Evolutionary conservation across 805 yeast genomes (phyloP), one percentile per base, ranked within the genome.

Genomic region (Kurtzmaniella fragi): DNA sequence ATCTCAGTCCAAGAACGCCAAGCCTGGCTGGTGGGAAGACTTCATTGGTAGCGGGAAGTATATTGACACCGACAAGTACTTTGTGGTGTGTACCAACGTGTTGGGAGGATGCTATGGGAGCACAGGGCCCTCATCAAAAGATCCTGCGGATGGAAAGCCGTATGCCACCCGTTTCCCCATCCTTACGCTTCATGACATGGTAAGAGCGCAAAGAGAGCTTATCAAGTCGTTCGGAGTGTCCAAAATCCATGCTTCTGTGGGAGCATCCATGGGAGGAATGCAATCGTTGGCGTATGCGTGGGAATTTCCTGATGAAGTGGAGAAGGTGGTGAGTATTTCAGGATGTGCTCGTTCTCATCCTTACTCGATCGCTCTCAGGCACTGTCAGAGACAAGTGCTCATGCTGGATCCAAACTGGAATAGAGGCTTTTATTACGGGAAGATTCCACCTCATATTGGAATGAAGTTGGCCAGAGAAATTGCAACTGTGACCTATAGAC

Each of bases 191-290:
- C 84, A 82, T 50, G 97, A 90, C 58, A 89, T 90, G 95, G 86
- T 86, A 2, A 68, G 96, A 38, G 95, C 95, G 0, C 97, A 90
- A 63, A 73, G 85, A 41, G 70, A 84, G 37, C 62, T 90, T 32
- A 68, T 90, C 14, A 64, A 61, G 20, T 74, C 80, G 34, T 77
- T 89, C 42, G 80, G 81, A 1, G 82, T 84, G 25, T 35, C 50
- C 1, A 82, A 77, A 55, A 62, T 90, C 17, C 77, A 78, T 58
- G 95, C 95, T 2, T 76, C 87, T 1, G 78, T 90, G 6, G 97
- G 97, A 5, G 82, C 95, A 2, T 86, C 95, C 0, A 86, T 90
- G 95, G 97, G 97, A n/a, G 97, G 96, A n/a, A 88, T 90, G 96
- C 96, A 89, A 64, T 81, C 91, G 7, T 70, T 90, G 40, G 95